Percentiles rank a stretch among this genome's conserved stretches.
Conservation (phyloP, 371 early-diverging fungal species). For the Haplosporangium sp. region DNA sequence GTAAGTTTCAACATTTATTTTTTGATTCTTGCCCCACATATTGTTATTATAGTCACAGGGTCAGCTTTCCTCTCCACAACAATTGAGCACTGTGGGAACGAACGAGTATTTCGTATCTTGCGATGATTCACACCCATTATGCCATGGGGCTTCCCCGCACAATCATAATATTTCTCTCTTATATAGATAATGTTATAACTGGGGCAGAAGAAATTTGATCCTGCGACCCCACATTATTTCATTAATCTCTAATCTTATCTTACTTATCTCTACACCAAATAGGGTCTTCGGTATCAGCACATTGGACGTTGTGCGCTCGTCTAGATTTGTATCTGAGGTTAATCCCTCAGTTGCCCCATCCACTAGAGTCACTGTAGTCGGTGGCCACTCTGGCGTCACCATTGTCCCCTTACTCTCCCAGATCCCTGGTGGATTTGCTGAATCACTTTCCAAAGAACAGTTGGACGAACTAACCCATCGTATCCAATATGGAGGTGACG, state of each 20-base stretch:
- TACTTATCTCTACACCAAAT: slow-evolving; percentile 1
- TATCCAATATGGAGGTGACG: slow-evolving; percentile 95
- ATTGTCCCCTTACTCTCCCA: slow-evolving; percentile 83
- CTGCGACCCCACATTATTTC: slow-evolving; percentile 11
- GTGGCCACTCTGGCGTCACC: slow-evolving; percentile 92
- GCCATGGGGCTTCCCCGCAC: neutral
- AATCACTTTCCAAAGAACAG: slow-evolving; percentile 74
- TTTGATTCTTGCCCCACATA: neutral
- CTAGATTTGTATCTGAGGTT: slow-evolving; percentile 80
- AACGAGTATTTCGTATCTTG: neutral
- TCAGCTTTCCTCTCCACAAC: neutral
- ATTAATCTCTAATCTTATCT: neutral
- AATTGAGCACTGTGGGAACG: neutral
- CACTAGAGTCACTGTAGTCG: slow-evolving; percentile 81
- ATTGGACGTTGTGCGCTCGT: slow-evolving; percentile 86
- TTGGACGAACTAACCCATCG: slow-evolving; percentile 79
- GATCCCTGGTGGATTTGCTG: slow-evolving; percentile 60
- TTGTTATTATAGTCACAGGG: neutral
- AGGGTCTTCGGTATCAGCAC: slow-evolving; percentile 90
- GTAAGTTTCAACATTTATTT: slow-evolving; percentile 54
- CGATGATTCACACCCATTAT: neutral
- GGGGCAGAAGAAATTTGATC: neutral
- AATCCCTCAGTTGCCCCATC: slow-evolving; percentile 64
- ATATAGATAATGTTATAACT: neutral
- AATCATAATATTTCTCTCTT: neutral